Percentiles rank a stretch among this genome's conserved stretches.
Evolutionary conservation across 257 asterid species (phyloP).

Genomic region (Nicotiana tomentosiformis): DNA sequence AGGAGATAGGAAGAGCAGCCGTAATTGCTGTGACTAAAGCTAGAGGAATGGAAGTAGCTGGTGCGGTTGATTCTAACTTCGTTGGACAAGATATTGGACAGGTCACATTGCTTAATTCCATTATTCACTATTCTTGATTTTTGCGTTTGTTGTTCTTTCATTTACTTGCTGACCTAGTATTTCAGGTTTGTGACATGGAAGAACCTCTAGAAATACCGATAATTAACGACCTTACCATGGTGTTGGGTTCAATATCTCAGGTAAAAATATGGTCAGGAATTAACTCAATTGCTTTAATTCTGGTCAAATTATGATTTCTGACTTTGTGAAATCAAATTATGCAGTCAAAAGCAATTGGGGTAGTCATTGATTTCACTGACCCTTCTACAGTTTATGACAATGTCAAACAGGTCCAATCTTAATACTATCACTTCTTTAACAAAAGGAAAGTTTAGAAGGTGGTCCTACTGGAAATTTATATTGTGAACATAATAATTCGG

Average conservation of each 20-base stretch:
- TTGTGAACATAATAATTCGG: neutral
- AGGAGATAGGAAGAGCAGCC: slow-evolving; percentile 86
- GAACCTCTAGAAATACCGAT: slow-evolving; percentile 83
- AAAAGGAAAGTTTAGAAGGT: neutral
- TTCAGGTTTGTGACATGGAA: slow-evolving; percentile 78
- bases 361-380: slow-evolving; percentile 85
- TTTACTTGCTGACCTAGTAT: neutral
- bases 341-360: slow-evolving; percentile 65
- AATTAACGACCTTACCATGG: slow-evolving; percentile 77
- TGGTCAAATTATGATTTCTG: neutral
- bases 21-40: slow-evolving; percentile 78
- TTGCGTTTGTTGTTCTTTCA: neutral
- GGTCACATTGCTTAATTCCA: slow-evolving; percentile 25
- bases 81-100: slow-evolving; percentile 82
- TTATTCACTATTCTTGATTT: neutral
- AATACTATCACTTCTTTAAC: neutral
- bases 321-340: neutral
- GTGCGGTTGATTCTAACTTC: slow-evolving; percentile 66
- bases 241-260: slow-evolving; percentile 87
- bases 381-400: slow-evolving; percentile 80
- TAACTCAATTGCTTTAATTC: neutral
- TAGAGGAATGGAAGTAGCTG: slow-evolving; percentile 92
- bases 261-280: slow-evolving; percentile 16
- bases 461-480: neutral
- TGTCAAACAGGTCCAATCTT: slow-evolving; percentile 64